A percentile compares a stretch with the other conserved stretches of the same genome.
phyloP scores from a whole-genome alignment of 257 asterid genomes.

The Solanum tacnaense region DNA sequence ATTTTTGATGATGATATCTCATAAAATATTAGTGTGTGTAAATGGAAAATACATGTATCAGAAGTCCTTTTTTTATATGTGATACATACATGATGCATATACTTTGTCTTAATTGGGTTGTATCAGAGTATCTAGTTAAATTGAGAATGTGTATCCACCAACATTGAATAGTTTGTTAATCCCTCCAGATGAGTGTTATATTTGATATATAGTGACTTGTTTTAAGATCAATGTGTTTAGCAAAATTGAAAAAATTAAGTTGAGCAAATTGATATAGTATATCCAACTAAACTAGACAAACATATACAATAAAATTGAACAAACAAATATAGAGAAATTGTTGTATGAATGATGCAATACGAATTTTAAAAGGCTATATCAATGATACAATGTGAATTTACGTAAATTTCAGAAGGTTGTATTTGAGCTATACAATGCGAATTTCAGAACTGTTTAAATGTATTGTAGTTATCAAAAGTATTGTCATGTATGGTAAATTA shows the following conservation, averaged over 20 bases:
- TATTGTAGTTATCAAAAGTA: too few species aligned
- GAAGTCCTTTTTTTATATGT: too few species aligned
- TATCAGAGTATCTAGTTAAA: not conserved
- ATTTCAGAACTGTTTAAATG: too few species aligned
- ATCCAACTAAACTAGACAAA: not conserved
- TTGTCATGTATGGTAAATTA: too few species aligned
- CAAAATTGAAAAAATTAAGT: not conserved
- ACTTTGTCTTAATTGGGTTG: not conserved
- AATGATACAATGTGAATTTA: too few species aligned
- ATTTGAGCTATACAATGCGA: too few species aligned
- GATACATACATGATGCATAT: not conserved
- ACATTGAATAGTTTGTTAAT: not conserved
- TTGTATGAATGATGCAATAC: too few species aligned
- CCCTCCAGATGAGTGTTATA: not conserved
- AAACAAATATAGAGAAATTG: too few species aligned
- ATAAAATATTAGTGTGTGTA: not conserved
- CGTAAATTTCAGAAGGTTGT: too few species aligned
- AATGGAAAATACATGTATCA: not conserved
- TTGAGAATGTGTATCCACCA: not conserved
- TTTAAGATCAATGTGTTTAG: not conserved
- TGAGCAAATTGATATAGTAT: not conserved
- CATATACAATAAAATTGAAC: not conserved
- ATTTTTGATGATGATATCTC: not conserved
- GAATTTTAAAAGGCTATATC: too few species aligned
- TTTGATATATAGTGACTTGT: not conserved